These are phyloP conservation scores for Balamuthia mandrillaris DNA, from an alignment of 208 protist genomes.

Conservation along the genomic window DNA sequence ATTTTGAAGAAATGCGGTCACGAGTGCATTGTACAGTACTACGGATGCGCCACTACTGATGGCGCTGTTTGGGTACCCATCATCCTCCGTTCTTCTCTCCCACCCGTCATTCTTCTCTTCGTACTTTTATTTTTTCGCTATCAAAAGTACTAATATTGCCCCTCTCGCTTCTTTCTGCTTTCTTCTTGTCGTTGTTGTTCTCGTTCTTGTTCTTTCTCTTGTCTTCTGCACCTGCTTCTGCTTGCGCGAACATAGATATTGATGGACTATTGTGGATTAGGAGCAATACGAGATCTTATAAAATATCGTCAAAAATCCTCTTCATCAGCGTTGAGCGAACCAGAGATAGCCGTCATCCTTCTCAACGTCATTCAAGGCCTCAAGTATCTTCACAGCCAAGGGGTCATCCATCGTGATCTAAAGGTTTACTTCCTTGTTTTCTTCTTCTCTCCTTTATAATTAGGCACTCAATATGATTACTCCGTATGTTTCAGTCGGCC, in stretches of 20 bases:
- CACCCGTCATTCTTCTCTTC: too few relatives aligned
- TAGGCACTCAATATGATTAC: neutral
- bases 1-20: constrained; percentile 5
- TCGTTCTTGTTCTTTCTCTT: too few relatives aligned
- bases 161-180: too few relatives aligned
- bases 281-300: neutral
- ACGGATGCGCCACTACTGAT: neutral
- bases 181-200: too few relatives aligned
- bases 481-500: neutral
- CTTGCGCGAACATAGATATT: neutral
- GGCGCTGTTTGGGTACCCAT: neutral
- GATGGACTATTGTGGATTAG: neutral
- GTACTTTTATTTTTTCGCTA: neutral
- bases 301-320: neutral
- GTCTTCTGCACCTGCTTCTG: neutral
- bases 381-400: neutral
- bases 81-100: neutral
- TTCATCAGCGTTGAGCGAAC: too few relatives aligned
- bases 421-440: neutral
- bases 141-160: too few relatives aligned
- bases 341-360: neutral
- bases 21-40: neutral
- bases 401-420: neutral
- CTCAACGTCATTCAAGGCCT: neutral
- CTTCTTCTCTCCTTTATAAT: neutral